Evolutionary conservation across 225 moss, liverwort and hornwort species (phyloP).

Genomic region (Ulota crispa): DNA sequence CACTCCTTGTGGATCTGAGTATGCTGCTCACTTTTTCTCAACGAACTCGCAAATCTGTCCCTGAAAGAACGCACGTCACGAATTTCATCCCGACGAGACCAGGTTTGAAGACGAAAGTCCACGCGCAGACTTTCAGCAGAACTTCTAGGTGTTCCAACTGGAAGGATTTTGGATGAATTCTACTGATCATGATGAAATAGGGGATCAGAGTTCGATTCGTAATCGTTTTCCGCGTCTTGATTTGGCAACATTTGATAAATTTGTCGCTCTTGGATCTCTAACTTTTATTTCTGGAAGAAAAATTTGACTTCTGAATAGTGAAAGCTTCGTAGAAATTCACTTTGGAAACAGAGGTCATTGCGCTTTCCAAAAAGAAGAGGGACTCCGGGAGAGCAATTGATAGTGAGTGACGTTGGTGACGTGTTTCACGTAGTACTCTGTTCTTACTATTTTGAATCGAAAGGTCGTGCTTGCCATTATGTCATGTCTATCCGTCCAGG

Average conservation of each 20-base stretch:
- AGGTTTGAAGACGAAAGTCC: background rate
- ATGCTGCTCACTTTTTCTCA: background rate
- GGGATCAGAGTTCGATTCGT: background rate
- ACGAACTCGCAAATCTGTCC: background rate
- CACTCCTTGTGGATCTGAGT: background rate
- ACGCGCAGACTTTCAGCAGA: background rate
- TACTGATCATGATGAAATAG: constrained; percentile 2
- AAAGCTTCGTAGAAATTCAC: constrained; percentile 9
- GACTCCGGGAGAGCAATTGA: background rate
- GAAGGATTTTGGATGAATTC: background rate
- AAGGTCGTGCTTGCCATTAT: background rate
- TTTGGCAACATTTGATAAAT: background rate
- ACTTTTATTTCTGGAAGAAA: background rate
- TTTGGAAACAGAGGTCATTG: background rate
- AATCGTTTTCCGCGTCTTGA: background rate
- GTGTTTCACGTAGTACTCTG: constrained; percentile 1
- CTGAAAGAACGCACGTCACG: background rate
- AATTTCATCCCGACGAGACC: background rate
- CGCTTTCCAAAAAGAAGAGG: constrained; percentile 6
- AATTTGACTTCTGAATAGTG: background rate
- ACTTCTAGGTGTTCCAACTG: constrained; percentile 4
- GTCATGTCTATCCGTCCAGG: background rate
- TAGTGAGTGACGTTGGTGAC: constrained; percentile 1
- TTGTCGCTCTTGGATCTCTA: background rate
- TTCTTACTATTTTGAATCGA: constrained; percentile 17